Evolutionary conservation across 441 rosid species (phyloP).

Genomic region (Euphorbia corollata): DNA sequence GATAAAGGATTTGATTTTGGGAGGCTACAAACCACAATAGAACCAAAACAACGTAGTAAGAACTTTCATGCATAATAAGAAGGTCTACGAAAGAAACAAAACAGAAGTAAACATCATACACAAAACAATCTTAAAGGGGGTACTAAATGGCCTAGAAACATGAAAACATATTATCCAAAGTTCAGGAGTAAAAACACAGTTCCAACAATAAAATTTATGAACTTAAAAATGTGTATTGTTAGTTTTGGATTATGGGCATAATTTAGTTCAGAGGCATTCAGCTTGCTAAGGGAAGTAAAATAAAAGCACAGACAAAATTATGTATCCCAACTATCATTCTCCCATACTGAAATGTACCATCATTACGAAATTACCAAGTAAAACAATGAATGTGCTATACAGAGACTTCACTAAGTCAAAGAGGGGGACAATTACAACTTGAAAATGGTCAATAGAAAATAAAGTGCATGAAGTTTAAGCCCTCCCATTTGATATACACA

Average conservation of each 20-base stretch:
- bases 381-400: background rate
- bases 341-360: background rate
- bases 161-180: background rate
- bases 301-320: background rate
- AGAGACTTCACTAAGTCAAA: background rate
- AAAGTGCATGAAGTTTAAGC: background rate
- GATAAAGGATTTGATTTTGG: constrained; percentile 81
- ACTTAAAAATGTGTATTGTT: background rate
- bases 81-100: constrained; percentile 2
- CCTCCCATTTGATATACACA: background rate
- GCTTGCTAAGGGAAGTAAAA: background rate
- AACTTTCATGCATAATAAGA: constrained; percentile 12
- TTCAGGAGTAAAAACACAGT: background rate
- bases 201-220: background rate
- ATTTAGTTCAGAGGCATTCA: background rate
- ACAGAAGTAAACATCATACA: background rate
- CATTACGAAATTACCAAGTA: background rate
- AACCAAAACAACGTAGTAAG: constrained; percentile 13
- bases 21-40: constrained; percentile 53
- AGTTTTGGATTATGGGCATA: background rate
- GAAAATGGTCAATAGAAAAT: background rate
- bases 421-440: background rate
- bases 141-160: background rate
- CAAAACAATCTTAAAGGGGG: constrained; percentile 4
- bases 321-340: background rate